phyloP scores from a whole-genome alignment of 108 stramenopile genomes.

The Cyclotella sp. region DNA sequence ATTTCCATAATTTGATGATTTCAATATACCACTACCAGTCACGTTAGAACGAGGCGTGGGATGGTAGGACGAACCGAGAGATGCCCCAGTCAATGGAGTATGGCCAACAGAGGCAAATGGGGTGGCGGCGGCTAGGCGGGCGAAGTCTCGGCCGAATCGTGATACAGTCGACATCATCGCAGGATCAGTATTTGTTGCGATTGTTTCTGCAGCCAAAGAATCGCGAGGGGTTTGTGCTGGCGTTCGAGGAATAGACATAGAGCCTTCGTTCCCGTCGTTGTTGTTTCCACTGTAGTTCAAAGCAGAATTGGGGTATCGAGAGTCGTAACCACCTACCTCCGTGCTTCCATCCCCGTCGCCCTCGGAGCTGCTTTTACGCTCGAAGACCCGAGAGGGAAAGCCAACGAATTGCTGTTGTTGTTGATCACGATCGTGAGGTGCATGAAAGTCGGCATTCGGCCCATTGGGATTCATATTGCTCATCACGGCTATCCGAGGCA shows the following conservation, averaged over 20 bases:
- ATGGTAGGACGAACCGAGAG: constrained; percentile 18
- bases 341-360: not conserved
- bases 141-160: constrained; percentile 16
- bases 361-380: not conserved
- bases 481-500: not conserved
- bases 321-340: not conserved
- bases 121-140: constrained; percentile 12
- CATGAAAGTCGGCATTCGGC: not conserved
- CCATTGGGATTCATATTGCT: constrained; percentile 8
- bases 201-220: not conserved
- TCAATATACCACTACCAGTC: constrained; percentile 15
- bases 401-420: not conserved
- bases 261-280: not conserved
- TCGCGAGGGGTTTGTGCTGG: constrained; percentile 19
- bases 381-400: not conserved
- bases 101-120: constrained; percentile 29
- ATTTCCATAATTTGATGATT: constrained; percentile 16
- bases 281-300: not conserved
- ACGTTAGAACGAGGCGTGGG: constrained; percentile 1
- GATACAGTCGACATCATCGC: constrained; percentile 1
- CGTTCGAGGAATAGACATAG: constrained; percentile 4
- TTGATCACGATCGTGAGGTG: constrained; percentile 3
- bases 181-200: no score
- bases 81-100: constrained; percentile 39
- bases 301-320: not conserved